These are phyloP conservation scores for Moringa oleifera DNA, from an alignment of 345 rosid species.

Conservation along the genomic window DNA sequence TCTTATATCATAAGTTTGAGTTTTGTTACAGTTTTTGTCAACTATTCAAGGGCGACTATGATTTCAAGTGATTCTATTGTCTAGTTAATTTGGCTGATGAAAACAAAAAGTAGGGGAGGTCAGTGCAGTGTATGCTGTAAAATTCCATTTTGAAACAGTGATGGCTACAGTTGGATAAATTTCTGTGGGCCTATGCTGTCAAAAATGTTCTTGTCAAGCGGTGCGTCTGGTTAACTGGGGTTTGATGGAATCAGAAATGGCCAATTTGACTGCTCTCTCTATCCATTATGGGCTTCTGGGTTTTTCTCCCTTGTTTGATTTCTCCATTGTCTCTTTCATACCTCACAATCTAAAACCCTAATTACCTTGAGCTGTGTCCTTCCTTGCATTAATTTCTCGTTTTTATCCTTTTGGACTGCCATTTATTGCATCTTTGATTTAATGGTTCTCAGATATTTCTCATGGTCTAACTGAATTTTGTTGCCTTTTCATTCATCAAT, in stretches of 20 bases:
- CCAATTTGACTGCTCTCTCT: slow-evolving; percentile 24
- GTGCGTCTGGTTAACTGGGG: slow-evolving; percentile 22
- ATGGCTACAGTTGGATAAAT: slow-evolving; percentile 17
- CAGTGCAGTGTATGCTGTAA: slow-evolving; percentile 23
- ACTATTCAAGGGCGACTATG: not conserved
- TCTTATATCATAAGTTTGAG: not conserved
- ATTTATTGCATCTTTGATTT: slow-evolving; percentile 34
- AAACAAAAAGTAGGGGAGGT: slow-evolving; percentile 20
- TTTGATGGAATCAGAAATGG: slow-evolving; percentile 41
- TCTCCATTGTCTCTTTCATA: slow-evolving; percentile 37
- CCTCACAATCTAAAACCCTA: slow-evolving; percentile 39
- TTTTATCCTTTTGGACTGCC: slow-evolving; percentile 20
- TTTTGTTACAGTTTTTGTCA: not conserved
- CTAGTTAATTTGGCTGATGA: slow-evolving; percentile 17
- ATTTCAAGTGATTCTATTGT: slow-evolving; percentile 15
- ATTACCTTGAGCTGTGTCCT: slow-evolving; percentile 29
- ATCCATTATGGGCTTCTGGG: slow-evolving; percentile 31
- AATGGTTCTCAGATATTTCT: slow-evolving; percentile 46
- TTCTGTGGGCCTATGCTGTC: slow-evolving; percentile 48
- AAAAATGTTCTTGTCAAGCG: slow-evolving; percentile 51
- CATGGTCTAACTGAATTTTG: slow-evolving; percentile 38
- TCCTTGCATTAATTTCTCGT: slow-evolving; percentile 20
- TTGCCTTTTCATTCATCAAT: slow-evolving; percentile 31
- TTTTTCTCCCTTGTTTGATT: slow-evolving; percentile 33
- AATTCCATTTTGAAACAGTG: slow-evolving; percentile 12